phyloP scores from a whole-genome alignment of 306 rosid genomes.

The Vigna radiata region DNA sequence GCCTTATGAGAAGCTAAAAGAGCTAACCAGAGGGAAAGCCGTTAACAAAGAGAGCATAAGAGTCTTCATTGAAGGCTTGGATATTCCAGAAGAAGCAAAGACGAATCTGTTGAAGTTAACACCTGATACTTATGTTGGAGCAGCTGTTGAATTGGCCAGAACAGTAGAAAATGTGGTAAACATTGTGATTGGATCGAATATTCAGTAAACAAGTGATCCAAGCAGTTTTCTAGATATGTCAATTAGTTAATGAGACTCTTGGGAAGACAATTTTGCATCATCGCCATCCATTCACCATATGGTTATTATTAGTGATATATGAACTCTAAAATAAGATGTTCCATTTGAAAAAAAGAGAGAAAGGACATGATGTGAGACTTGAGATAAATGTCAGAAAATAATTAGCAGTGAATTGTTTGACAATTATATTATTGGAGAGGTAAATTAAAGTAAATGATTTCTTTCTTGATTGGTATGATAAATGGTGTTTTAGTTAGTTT shows the following conservation, averaged over 20 bases:
- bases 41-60: conserved; percentile 79
- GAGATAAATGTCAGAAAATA: too few relatives aligned
- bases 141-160: conserved; percentile 83
- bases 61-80: conserved; percentile 74
- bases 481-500: too few relatives aligned
- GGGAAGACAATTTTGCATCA: conserved; percentile 33
- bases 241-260: conserved; percentile 14
- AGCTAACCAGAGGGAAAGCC: conserved; percentile 84
- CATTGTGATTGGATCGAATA: conserved; percentile 35
- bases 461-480: too few relatives aligned
- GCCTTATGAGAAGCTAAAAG: conserved; percentile 94
- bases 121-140: conserved; percentile 83
- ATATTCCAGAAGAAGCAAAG: conserved; percentile 78
- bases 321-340: conserved; percentile 29
- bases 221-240: conserved; percentile 7
- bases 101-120: conserved; percentile 64
- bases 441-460: too few relatives aligned
- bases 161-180: conserved; percentile 56
- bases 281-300: conserved; percentile 20
- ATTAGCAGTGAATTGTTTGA: too few relatives aligned
- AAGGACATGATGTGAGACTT: too few relatives aligned
- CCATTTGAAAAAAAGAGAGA: conserved; percentile 16
- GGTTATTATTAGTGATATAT: neutral
- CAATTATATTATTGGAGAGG: too few relatives aligned
- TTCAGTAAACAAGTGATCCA: conserved; percentile 22